Conservation (phyloP, 1,284 basidiomycete species). For the Microbotryomycetes sp. region DNA sequence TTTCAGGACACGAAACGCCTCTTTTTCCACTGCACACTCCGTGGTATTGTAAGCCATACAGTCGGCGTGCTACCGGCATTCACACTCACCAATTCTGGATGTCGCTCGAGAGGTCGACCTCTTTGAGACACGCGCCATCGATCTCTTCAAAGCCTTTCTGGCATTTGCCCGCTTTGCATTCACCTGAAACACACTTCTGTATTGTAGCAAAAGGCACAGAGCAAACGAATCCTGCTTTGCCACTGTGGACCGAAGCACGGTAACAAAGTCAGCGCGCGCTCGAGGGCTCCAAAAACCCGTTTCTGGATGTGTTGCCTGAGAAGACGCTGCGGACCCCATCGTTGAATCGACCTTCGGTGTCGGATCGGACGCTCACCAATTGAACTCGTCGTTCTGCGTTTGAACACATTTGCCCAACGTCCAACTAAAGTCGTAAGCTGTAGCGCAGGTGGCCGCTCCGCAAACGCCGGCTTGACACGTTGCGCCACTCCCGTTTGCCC, state of each 20-base stretch:
- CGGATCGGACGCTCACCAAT: neutral
- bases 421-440: neutral
- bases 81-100: conserved; percentile 1
- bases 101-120: neutral
- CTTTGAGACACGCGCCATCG: neutral
- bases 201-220: neutral
- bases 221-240: neutral
- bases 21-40: conserved; percentile 9
- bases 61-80: conserved; percentile 18
- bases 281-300: neutral
- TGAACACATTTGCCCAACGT: conserved; percentile 8
- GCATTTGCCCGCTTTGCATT: neutral
- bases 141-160: neutral
- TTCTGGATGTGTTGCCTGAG: conserved; percentile 9
- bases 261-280: neutral
- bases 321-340: conserved; percentile 17
- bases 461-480: conserved; percentile 22
- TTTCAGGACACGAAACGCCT: conserved; percentile 15
- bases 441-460: conserved; percentile 10
- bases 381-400: conserved; percentile 1
- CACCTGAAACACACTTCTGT: neutral
- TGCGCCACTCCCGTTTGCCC: conserved; percentile 20
- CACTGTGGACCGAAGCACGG: neutral
- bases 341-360: too few species aligned
- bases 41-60: conserved; percentile 7